Evolutionary conservation across 331 rosid species (phyloP).

Genomic region (Dryas integrifolia): DNA sequence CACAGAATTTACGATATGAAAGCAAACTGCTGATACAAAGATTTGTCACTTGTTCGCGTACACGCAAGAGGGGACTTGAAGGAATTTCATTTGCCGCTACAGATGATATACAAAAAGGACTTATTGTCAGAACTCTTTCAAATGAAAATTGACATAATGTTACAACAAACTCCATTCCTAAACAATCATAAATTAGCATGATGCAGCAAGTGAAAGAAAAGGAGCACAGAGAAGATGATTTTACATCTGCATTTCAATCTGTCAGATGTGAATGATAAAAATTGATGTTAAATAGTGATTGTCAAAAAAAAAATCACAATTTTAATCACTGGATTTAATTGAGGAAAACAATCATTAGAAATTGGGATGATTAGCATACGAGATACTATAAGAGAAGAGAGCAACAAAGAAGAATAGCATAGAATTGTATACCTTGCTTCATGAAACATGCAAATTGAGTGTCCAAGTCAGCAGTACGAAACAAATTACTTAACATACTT

Average conservation of each 20-base stretch:
- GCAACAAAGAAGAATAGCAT: not conserved
- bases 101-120: slow-evolving; percentile 24
- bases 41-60: slow-evolving; percentile 83
- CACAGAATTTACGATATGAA: slow-evolving; percentile 92
- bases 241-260: not conserved
- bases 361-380: not conserved
- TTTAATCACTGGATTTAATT: not conserved
- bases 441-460: slow-evolving; percentile 91
- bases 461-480: slow-evolving; percentile 95
- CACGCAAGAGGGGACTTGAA: slow-evolving; percentile 63
- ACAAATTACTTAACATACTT: slow-evolving; percentile 86
- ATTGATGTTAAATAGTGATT: not conserved
- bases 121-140: not conserved
- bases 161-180: not conserved
- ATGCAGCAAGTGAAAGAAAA: slow-evolving; percentile 16
- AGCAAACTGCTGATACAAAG: slow-evolving; percentile 78
- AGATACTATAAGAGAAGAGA: not conserved
- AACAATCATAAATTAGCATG: not conserved
- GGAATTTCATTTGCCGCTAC: slow-evolving; percentile 86
- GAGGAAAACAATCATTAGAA: slow-evolving; percentile 17
- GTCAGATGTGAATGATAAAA: not conserved
- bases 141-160: slow-evolving; percentile 4
- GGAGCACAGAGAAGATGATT: not conserved
- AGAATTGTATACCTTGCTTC: slow-evolving; percentile 73
- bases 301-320: not conserved